Evolutionary conservation across 2,329 filamentous ascomycete genomes (phyloP), one percentile per base, ranked within the genome.

Genomic region (Diaporthe helianthi): DNA sequence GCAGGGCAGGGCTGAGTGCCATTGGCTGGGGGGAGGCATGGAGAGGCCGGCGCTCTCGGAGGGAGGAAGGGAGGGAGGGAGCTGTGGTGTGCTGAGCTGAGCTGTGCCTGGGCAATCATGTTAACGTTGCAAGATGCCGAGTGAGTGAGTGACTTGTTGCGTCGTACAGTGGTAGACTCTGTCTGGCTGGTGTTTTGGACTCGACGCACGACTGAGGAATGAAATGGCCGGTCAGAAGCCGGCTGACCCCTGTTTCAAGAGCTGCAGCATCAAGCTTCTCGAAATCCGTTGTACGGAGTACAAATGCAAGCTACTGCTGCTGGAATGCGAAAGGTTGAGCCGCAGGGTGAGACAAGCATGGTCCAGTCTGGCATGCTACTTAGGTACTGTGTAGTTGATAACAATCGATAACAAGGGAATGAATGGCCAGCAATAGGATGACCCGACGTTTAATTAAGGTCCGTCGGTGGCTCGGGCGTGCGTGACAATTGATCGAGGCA

Each of bases 111-210:
- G 38, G n/a, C 38, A 55, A 53, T n/a, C 24, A 55, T 38, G 64
- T 55, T 66, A 44, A 52, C 51, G 51, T 66, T 66, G 64, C 64
- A 36, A 55, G 51, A 66, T 31, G 64, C 22, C 64, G 41, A 31
- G 41, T 15, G 47, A 41, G 24, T 54, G 24, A 44, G 41, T 44
- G 54, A 31, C 51, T n/a, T n/a, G n/a, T n/a, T n/a, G n/a, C n/a
- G n/a, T n/a, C n/a, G n/a, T n/a, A n/a, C n/a, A n/a, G n/a, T n/a
- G n/a, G n/a, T 24, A 44, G 33, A 44, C 22, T 60, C 22, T 60
- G 33, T 60, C 22, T 60, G 33, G 36, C 24, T 44, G 46, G 60
- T 31, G 46, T 64, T 52, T 31, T 36, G 41, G 15, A 19, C 44
- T 47, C 19, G 8, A 46, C 36, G 12, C 2, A n/a, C n/a, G 29